Evolutionary conservation across 306 rosid genomes (phyloP).

Genomic region (Gastrolobium villosum): DNA sequence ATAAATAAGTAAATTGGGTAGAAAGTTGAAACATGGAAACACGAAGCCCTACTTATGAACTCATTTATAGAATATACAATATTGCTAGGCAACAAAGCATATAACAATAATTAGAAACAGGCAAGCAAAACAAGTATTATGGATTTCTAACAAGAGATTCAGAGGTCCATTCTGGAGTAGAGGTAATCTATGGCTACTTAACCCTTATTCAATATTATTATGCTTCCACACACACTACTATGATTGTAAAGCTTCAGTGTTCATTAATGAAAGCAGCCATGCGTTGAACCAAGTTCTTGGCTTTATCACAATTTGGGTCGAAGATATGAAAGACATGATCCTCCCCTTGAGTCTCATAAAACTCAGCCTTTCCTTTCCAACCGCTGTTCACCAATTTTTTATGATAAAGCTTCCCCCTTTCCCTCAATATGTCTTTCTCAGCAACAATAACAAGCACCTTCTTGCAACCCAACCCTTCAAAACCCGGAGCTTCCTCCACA

Average conservation of each 20-base stretch:
- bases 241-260: neutral
- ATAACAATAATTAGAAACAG: conserved; percentile 15
- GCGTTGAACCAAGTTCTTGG: conserved; percentile 61
- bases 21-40: neutral
- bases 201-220: neutral
- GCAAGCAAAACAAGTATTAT: neutral
- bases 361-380: conserved; percentile 69
- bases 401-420: conserved; percentile 80
- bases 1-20: no score
- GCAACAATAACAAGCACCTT: conserved; percentile 68
- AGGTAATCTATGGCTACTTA: neutral
- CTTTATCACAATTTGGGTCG: conserved; percentile 61
- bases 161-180: no score
- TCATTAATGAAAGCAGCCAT: conserved; percentile 60
- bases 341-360: conserved; percentile 65
- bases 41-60: neutral
- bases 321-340: conserved; percentile 80
- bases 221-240: neutral
- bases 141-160: neutral
- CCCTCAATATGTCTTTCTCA: conserved; percentile 74
- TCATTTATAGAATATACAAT: neutral
- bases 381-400: conserved; percentile 60
- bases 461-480: conserved; percentile 58
- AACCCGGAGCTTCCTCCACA: conserved; percentile 67
- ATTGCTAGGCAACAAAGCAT: neutral